phyloP scores from a whole-genome alignment of 495 filamentous ascomycete genomes.

The Penicillium soppii region DNA sequence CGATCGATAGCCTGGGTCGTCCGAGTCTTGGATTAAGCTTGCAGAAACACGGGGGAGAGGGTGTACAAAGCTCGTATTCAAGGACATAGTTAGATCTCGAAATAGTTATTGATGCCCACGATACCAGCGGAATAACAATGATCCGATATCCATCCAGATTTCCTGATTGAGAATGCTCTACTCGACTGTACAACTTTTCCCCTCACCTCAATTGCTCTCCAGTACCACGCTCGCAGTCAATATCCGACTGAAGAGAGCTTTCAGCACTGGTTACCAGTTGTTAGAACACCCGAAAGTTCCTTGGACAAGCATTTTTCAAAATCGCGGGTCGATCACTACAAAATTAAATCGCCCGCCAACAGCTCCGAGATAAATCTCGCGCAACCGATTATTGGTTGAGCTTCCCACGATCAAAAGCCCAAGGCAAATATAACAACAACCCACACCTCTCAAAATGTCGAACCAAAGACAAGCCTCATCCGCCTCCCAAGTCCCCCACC shows the following conservation, averaged over 20 bases:
- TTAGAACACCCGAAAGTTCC: background rate
- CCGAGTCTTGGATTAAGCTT: too few relatives aligned
- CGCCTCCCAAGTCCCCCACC: slow-evolving; percentile 54
- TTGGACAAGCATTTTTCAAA: background rate
- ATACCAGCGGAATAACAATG: slow-evolving; percentile 29
- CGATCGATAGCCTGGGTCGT: too few relatives aligned
- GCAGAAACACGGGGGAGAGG: too few relatives aligned
- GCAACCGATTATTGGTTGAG: background rate
- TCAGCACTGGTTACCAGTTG: background rate
- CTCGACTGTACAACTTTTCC: slow-evolving; percentile 13
- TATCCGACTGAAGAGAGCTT: slow-evolving; percentile 1
- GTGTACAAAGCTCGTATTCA: too few relatives aligned
- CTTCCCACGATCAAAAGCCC: background rate
- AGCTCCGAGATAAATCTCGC: background rate
- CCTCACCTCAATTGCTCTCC: slow-evolving; percentile 10
- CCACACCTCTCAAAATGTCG: slow-evolving; percentile 26
- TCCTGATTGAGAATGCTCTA: slow-evolving; percentile 33
- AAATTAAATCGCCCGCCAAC: slow-evolving; percentile 1
- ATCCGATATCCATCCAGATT: slow-evolving; percentile 33
- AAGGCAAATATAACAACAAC: background rate
- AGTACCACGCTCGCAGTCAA: background rate
- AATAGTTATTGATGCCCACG: too few relatives aligned
- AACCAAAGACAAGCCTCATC: slow-evolving; percentile 45
- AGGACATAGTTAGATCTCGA: too few relatives aligned
- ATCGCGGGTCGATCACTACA: slow-evolving; percentile 9